Conservation (phyloP, 2,329 filamentous ascomycete genomes). For the Conoideocrella luteorostrata region DNA sequence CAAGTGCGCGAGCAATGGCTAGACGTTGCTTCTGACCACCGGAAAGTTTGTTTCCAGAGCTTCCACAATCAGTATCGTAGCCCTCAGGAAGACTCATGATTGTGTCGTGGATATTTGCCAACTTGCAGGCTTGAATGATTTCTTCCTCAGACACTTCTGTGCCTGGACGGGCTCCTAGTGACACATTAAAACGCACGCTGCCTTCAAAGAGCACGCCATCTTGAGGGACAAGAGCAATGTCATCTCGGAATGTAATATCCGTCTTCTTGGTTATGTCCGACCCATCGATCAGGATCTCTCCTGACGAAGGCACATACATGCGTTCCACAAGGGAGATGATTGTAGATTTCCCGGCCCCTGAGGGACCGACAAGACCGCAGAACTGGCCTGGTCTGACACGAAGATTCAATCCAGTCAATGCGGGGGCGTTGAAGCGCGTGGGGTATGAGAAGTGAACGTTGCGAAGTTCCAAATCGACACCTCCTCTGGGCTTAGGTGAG, state of each 20-base stretch:
- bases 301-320: conserved; percentile 45
- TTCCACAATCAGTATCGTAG: conserved; percentile 51
- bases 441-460: conserved; percentile 11
- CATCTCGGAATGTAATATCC: conserved; percentile 37
- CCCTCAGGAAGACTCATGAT: conserved; percentile 49
- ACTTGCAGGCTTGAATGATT: conserved; percentile 53
- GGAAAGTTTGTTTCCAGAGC: conserved; percentile 58
- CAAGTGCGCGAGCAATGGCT: conserved; percentile 61
- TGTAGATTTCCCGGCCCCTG: conserved; percentile 41
- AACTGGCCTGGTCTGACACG: conserved; percentile 2
- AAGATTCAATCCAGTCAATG: background rate
- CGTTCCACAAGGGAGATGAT: conserved; percentile 42
- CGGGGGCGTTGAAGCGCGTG: background rate
- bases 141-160: conserved; percentile 46
- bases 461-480: conserved; percentile 32
- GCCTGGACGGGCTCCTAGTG: conserved; percentile 42
- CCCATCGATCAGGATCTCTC: conserved; percentile 43
- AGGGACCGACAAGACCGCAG: conserved; percentile 35
- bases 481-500: conserved; percentile 48
- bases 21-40: conserved; percentile 66
- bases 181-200: conserved; percentile 42
- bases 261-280: conserved; percentile 15
- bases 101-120: conserved; percentile 59
- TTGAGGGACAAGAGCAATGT: conserved; percentile 44
- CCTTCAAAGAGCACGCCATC: conserved; percentile 45